Conservation (phyloP, 2,329 filamentous ascomycete species). For the Knufia petricola region DNA sequence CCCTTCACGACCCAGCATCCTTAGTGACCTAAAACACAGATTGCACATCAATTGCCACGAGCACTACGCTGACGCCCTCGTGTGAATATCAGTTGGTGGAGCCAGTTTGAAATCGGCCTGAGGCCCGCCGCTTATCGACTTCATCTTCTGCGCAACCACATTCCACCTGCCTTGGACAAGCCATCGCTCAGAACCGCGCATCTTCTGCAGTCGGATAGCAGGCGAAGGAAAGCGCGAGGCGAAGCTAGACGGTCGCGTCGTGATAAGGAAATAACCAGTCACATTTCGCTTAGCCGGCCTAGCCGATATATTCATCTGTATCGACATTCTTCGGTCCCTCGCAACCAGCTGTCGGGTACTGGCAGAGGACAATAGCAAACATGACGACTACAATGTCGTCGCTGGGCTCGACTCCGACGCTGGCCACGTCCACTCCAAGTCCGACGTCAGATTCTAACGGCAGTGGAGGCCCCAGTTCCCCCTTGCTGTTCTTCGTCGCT, state of each 20-base stretch:
- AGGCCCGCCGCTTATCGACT: not conserved
- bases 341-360: not conserved
- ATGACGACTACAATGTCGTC: constrained; percentile 1
- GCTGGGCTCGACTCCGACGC: not conserved
- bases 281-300: not conserved
- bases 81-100: not conserved
- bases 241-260: not conserved
- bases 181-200: too few species aligned
- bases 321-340: not conserved
- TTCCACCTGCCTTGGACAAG: too few species aligned
- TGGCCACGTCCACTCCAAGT: not conserved
- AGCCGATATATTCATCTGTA: not conserved
- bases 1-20: not conserved
- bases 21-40: too few species aligned
- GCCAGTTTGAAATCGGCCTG: not conserved
- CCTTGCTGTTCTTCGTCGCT: constrained; percentile 84
- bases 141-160: not conserved
- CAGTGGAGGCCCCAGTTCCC: constrained; percentile 50
- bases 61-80: too few species aligned
- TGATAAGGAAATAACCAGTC: not conserved
- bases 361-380: not conserved
- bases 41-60: too few species aligned
- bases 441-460: not conserved
- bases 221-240: not conserved
- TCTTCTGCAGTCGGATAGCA: not conserved